Conservation (phyloP, 768 basidiomycete genomes). For the Boletus eberwhitei region DNA sequence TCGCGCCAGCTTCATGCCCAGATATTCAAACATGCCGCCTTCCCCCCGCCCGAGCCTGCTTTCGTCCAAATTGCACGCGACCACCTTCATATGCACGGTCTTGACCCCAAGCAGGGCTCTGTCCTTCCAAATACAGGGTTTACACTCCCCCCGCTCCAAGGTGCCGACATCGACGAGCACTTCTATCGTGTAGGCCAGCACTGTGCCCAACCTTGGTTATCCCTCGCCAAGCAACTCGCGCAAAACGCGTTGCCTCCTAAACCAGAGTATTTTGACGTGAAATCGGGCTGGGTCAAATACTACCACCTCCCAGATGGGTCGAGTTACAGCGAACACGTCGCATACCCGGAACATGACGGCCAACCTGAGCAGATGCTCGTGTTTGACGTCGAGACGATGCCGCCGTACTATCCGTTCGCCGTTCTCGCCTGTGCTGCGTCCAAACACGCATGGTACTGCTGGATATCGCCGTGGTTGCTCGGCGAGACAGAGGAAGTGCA, state of each 20-base stretch:
- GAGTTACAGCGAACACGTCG: conserved; percentile 69
- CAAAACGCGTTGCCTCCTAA: conserved; percentile 54
- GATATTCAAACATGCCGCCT: conserved; percentile 68
- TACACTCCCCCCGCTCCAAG: conserved; percentile 81
- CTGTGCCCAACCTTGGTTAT: conserved; percentile 74
- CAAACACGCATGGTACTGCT: conserved; percentile 85
- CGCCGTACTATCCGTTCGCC: conserved; percentile 73
- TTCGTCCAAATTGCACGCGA: conserved; percentile 74
- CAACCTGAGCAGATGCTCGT: conserved; percentile 69
- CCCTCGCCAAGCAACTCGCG: conserved; percentile 60
- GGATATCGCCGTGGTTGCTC: conserved; percentile 94
- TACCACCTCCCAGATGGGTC: conserved; percentile 67
- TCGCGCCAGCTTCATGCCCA: conserved; percentile 78
- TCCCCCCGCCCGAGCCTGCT: conserved; percentile 55
- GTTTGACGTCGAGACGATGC: conserved; percentile 95
- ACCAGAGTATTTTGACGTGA: conserved; percentile 52
- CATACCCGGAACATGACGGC: conserved; percentile 60
- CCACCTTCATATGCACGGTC: conserved; percentile 78
- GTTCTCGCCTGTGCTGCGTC: conserved; percentile 89
- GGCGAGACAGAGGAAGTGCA: conserved; percentile 50
- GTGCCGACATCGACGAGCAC: conserved; percentile 79
- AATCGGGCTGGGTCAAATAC: conserved; percentile 90
- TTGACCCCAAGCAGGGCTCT: conserved; percentile 78
- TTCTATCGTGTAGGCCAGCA: conserved; percentile 75
- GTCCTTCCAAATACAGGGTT: conserved; percentile 77